Conservation (phyloP, 73 alveolate species). For the Paramecium biaurelia region DNA sequence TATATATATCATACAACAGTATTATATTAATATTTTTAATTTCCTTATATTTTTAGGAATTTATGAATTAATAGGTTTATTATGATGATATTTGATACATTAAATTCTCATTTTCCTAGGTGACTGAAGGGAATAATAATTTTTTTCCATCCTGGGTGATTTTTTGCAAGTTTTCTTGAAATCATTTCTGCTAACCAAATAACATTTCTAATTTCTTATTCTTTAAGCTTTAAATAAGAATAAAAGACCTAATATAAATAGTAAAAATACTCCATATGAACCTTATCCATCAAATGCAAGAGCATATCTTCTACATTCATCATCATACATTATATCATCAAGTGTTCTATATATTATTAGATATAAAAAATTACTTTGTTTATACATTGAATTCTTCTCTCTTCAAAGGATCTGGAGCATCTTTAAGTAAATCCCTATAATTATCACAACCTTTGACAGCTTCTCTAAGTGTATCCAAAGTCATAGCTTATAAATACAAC, state of each 20-base stretch:
- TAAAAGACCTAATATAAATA: constrained; percentile 82
- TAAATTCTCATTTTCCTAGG: constrained; percentile 16
- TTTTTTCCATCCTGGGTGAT: constrained; percentile 90
- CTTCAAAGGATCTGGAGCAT: constrained; percentile 88
- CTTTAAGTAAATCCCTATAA: constrained; percentile 84
- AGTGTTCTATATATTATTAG: constrained; percentile 69
- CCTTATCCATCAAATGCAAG: constrained; percentile 59
- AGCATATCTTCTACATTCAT: constrained; percentile 79
- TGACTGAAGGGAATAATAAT: constrained; percentile 67
- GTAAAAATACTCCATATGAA: constrained; percentile 72
- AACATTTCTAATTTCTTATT: constrained; percentile 93
- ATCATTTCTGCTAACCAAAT: constrained; percentile 94
- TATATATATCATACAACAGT: not conserved
- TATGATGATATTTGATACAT: too few species aligned
- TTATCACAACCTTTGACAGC: constrained; percentile 87
- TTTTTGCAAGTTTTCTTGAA: constrained; percentile 85
- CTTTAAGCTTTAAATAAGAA: constrained; percentile 90
- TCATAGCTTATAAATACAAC: constrained; percentile 78
- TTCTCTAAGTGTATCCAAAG: constrained; percentile 86
- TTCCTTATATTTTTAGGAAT: not conserved
- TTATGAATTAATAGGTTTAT: too few species aligned
- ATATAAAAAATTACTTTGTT: not conserved
- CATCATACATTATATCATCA: constrained; percentile 88
- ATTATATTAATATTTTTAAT: not conserved
- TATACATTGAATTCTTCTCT: constrained; percentile 76